These are phyloP conservation scores for Debaryomycetaceae sp. DNA, from an alignment of 1,139 yeast species.

Conservation along the genomic window DNA sequence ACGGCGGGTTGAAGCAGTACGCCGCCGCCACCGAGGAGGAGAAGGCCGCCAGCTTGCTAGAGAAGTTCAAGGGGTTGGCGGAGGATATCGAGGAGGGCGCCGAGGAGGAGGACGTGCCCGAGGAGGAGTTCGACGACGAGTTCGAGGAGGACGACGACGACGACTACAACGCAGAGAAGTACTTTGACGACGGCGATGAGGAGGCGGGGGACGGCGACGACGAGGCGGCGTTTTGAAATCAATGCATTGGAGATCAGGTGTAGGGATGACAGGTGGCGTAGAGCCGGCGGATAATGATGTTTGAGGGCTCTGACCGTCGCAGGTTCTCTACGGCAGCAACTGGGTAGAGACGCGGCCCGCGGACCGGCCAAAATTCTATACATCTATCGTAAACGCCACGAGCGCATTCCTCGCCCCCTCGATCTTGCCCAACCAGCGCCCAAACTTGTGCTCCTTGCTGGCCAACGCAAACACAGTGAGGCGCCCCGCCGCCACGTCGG, in stretches of 20 bases:
- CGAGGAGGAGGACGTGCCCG: slow-evolving; percentile 37
- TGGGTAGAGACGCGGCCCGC: too few relatives aligned
- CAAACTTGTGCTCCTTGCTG: slow-evolving; percentile 82
- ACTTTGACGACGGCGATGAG: slow-evolving; percentile 71
- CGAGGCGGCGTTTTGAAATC: slow-evolving; percentile 69
- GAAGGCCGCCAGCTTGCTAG: slow-evolving; percentile 44
- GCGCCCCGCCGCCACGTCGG: slow-evolving; percentile 49
- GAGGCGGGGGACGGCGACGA: slow-evolving; percentile 77
- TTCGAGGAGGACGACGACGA: slow-evolving; percentile 68
- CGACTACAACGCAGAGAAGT: slow-evolving; percentile 52
- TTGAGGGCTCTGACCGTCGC: too few relatives aligned
- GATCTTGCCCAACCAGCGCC: slow-evolving; percentile 63
- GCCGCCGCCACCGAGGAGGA: slow-evolving; percentile 21
- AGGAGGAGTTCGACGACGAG: slow-evolving; percentile 50
- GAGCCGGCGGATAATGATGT: too few relatives aligned
- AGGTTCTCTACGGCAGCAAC: too few relatives aligned
- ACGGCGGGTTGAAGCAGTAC: slow-evolving; percentile 42
- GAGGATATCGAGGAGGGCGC: slow-evolving; percentile 47
- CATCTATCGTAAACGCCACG: slow-evolving; percentile 34
- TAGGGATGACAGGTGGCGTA: too few relatives aligned
- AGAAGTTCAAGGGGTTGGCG: slow-evolving; percentile 57
- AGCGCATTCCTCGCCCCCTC: slow-evolving; percentile 42
- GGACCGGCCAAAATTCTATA: too few relatives aligned
- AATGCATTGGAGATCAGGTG: too few relatives aligned
- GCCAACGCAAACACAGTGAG: slow-evolving; percentile 62